Evolutionary conservation across 1,284 basidiomycete species (phyloP).

Genomic region (Pseudozyma thailandica): DNA sequence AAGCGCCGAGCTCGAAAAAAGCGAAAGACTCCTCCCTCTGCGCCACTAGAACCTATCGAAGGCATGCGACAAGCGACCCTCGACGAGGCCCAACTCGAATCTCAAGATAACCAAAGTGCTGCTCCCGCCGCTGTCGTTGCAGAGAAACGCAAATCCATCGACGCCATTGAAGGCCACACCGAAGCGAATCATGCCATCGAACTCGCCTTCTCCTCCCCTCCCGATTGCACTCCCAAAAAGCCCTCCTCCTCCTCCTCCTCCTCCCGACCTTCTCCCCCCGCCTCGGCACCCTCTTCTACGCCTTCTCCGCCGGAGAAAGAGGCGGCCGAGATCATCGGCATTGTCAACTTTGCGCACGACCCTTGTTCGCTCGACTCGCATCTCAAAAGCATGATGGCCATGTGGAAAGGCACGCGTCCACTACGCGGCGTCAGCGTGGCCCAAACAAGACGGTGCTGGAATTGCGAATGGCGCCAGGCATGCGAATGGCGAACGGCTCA

Average conservation of each 20-base stretch:
- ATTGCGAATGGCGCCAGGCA: conserved; percentile 57
- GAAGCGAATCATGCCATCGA: conserved; percentile 16
- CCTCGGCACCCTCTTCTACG: conserved; percentile 1
- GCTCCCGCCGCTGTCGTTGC: too few species aligned
- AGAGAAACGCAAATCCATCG: conserved; percentile 21
- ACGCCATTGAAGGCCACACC: conserved; percentile 22
- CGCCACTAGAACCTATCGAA: background rate
- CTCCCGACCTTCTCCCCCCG: background rate
- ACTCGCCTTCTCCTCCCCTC: conserved; percentile 13
- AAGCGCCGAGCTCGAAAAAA: conserved; percentile 1
- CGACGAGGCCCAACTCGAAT: background rate
- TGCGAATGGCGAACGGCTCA: conserved; percentile 61
- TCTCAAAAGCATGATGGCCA: conserved; percentile 33
- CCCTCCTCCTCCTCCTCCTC: background rate
- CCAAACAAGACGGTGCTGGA: conserved; percentile 51
- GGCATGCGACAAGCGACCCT: conserved; percentile 4
- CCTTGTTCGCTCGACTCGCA: conserved; percentile 30
- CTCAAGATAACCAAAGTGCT: too few species aligned
- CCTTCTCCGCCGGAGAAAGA: background rate
- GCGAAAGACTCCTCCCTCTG: conserved; percentile 9
- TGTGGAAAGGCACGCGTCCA: conserved; percentile 51
- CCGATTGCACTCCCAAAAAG: conserved; percentile 8
- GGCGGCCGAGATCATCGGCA: conserved; percentile 30
- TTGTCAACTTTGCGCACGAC: conserved; percentile 40
- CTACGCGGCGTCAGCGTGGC: conserved; percentile 40